A percentile compares a stretch with the other conserved stretches of the same genome.
These are phyloP conservation scores for Penicillium flavigenum DNA, from an alignment of 495 filamentous ascomycete genomes.

Conservation along the genomic window DNA sequence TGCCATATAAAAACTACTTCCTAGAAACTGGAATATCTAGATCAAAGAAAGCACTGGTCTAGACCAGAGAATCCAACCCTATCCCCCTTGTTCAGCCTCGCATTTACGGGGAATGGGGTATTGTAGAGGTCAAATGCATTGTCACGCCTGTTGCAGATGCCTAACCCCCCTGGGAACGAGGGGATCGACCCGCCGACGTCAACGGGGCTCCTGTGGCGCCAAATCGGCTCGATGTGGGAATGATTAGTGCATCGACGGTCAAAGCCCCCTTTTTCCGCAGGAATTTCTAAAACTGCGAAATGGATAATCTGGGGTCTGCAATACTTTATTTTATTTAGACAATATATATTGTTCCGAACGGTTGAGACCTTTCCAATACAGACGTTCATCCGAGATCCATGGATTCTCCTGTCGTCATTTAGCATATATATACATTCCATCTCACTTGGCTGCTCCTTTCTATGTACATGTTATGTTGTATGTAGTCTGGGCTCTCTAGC, in stretches of 20 bases:
- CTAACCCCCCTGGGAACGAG: slow-evolving; percentile 10
- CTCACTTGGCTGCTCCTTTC: not conserved
- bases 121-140: slow-evolving; percentile 3
- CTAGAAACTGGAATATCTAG: not conserved
- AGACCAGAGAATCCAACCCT: slow-evolving; percentile 4
- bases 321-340: not conserved
- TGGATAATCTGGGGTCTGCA: not conserved
- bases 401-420: not conserved
- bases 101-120: slow-evolving; percentile 2
- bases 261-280: slow-evolving; percentile 1
- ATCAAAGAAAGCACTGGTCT: slow-evolving; percentile 1
- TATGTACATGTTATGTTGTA: no score
- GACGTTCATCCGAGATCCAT: not conserved
- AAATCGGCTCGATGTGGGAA: slow-evolving; percentile 11
- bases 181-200: slow-evolving; percentile 16
- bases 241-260: not conserved
- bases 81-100: slow-evolving; percentile 5
- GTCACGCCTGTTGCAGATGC: slow-evolving; percentile 5
- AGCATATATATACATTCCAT: not conserved
- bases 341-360: no score
- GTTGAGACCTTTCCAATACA: not conserved
- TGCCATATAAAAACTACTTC: not conserved
- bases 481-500: not conserved
- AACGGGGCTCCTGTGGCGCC: slow-evolving; percentile 13
- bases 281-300: not conserved